phyloP scores from a whole-genome alignment of 2,329 filamentous ascomycete species.

The Nothophaeocryptopus gaeumannii region DNA sequence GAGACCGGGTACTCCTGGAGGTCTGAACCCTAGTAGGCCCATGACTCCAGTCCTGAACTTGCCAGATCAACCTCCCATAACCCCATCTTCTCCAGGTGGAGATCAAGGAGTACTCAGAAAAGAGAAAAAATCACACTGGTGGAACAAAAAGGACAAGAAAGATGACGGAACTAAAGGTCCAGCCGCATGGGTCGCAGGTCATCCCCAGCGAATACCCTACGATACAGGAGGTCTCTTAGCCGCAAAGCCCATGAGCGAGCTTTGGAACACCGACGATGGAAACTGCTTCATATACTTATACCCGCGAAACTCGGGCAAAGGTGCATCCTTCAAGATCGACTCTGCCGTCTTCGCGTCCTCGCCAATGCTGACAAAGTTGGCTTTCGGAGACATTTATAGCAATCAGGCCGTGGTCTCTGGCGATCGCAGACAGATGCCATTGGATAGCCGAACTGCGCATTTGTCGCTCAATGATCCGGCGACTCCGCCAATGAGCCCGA shows the following conservation, averaged over 20 bases:
- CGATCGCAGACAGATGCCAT: constrained; percentile 34
- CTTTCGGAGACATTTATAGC: constrained; percentile 53
- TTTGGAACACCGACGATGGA: constrained; percentile 60
- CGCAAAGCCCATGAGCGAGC: constrained; percentile 55
- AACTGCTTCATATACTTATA: constrained; percentile 64
- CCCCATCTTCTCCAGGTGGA: constrained; percentile 11
- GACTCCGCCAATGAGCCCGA: constrained; percentile 31
- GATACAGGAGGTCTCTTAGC: constrained; percentile 51
- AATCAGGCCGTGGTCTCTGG: constrained; percentile 30
- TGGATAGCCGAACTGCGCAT: constrained; percentile 29
- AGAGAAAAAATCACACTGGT: constrained; percentile 34
- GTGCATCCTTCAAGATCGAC: constrained; percentile 61
- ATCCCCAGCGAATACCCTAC: constrained; percentile 56
- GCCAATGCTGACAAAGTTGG: constrained; percentile 53
- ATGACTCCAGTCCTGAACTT: constrained; percentile 25
- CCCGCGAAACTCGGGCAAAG: constrained; percentile 54
- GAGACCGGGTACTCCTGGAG: constrained; percentile 22
- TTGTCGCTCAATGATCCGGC: constrained; percentile 29
- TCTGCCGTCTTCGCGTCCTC: constrained; percentile 59
- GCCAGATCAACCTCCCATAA: constrained; percentile 18
- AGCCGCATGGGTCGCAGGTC: constrained; percentile 58
- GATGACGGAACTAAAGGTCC: constrained; percentile 38
- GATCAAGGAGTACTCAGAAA: constrained; percentile 19
- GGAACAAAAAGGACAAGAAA: constrained; percentile 32
- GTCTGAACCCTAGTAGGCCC: constrained; percentile 22